A percentile compares a stretch with the other conserved stretches of the same genome.
These are phyloP conservation scores for Zoysia pacifica DNA, from an alignment of 176 grass and related monocot genomes.

Conservation along the genomic window DNA sequence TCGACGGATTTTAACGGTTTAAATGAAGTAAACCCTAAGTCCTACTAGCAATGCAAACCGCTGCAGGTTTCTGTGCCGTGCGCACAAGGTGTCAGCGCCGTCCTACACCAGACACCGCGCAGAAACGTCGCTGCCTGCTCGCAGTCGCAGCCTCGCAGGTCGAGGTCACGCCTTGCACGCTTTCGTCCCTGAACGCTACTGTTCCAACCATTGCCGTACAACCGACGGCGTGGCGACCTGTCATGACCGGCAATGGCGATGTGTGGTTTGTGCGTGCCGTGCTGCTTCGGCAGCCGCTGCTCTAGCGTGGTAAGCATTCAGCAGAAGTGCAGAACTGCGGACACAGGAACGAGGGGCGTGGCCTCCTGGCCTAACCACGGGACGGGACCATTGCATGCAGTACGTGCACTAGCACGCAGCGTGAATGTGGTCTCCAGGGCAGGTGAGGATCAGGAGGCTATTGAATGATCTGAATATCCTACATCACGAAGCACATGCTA, in stretches of 20 bases:
- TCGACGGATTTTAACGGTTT: too few relatives aligned
- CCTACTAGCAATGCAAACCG: not conserved
- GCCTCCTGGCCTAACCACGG: not conserved
- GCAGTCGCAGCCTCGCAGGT: not conserved
- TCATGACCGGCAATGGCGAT: too few relatives aligned
- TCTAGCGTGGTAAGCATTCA: slow-evolving; percentile 23
- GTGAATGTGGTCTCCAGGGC: slow-evolving; percentile 58
- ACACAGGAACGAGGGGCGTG: slow-evolving; percentile 14
- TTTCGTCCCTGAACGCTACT: not conserved
- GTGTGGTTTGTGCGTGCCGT: not conserved
- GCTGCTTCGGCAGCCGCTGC: slow-evolving; percentile 1
- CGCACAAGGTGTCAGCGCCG: not conserved
- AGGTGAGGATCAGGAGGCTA: slow-evolving; percentile 39
- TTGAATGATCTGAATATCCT: slow-evolving; percentile 38
- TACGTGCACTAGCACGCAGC: too few relatives aligned
- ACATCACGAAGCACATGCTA: slow-evolving; percentile 42
- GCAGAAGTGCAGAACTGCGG: not conserved
- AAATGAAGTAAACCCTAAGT: too few relatives aligned
- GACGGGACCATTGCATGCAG: slow-evolving; percentile 1
- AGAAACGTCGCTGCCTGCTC: not conserved
- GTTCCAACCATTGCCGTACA: not conserved
- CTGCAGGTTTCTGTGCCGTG: not conserved
- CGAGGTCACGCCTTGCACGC: slow-evolving; percentile 39
- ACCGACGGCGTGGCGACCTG: not conserved
- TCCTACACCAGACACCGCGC: slow-evolving; percentile 17